Conservation (phyloP, 108 stramenopile genomes). For the Cyclotella sp. region DNA sequence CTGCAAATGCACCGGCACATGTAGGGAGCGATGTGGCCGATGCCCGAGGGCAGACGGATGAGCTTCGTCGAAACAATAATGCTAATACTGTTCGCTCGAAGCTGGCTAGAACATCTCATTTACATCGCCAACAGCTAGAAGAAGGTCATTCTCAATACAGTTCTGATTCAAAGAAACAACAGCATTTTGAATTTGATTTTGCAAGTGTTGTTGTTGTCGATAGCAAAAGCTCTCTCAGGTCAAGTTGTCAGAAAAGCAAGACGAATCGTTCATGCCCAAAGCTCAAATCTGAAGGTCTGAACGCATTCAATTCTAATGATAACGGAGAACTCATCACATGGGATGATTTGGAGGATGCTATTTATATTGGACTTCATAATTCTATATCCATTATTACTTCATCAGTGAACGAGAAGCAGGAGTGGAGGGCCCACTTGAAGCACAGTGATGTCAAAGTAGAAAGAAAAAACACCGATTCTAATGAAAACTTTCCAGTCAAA, state of each 20-base stretch:
- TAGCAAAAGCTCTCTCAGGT: no score
- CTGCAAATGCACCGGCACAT: no score
- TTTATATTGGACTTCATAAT: conserved; percentile 12
- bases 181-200: no score
- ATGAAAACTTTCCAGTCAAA: background rate
- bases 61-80: no score
- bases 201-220: no score
- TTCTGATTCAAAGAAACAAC: no score
- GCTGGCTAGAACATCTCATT: no score
- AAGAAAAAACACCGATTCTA: background rate
- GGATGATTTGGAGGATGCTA: conserved; percentile 22
- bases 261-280: background rate
- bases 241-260: background rate
- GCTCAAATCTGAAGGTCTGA: background rate
- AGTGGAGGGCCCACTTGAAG: background rate
- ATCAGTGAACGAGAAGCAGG: conserved; percentile 1
- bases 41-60: no score
- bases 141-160: no score
- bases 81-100: no score
- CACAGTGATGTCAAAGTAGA: background rate
- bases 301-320: background rate
- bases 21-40: no score
- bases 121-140: no score
- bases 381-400: background rate
- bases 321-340: conserved; percentile 7